These are phyloP conservation scores for Pythium monospermum DNA, from an alignment of 352 stramenopile species.

Conservation along the genomic window DNA sequence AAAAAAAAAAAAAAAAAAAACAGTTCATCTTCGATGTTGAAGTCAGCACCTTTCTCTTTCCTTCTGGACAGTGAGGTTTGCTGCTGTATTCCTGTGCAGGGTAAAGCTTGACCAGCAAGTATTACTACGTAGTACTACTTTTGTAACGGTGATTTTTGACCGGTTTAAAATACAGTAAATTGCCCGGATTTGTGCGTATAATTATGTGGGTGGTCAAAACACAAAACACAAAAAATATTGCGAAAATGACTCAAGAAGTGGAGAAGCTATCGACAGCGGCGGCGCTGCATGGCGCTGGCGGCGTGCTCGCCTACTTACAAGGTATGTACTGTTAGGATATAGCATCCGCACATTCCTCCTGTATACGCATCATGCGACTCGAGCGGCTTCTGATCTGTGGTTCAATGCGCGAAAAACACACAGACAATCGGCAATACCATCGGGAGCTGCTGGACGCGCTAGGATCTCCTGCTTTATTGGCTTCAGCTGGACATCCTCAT, in stretches of 20 bases:
- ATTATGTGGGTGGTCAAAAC: no score
- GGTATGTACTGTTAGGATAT: slow-evolving; percentile 14
- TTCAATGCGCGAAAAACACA: no score
- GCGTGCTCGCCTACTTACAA: slow-evolving; percentile 36
- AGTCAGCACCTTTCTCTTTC: no score
- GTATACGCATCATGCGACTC: not conserved
- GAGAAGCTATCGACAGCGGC: slow-evolving; percentile 3
- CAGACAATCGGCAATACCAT: slow-evolving; percentile 36
- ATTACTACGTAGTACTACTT: not conserved
- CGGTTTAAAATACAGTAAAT: not conserved
- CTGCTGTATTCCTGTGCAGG: no score
- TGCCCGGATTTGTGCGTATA: no score
- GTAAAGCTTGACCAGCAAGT: no score
- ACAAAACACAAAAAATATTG: no score
- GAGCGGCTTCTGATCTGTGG: not conserved
- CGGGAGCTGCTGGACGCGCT: slow-evolving; percentile 31
- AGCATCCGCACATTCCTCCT: not conserved
- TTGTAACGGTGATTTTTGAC: not conserved
- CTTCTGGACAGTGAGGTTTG: no score
- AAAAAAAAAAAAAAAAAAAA: not conserved
- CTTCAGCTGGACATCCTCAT: no score
- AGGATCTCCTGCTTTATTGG: slow-evolving; percentile 15
- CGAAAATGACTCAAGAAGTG: no score
- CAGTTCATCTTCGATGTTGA: no score
- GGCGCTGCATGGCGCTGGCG: slow-evolving; percentile 29